A percentile compares a stretch with the other conserved stretches of the same genome.
These are phyloP conservation scores for Monosporascus sp. DNA, from an alignment of 2,329 filamentous ascomycete genomes.

Conservation along the genomic window DNA sequence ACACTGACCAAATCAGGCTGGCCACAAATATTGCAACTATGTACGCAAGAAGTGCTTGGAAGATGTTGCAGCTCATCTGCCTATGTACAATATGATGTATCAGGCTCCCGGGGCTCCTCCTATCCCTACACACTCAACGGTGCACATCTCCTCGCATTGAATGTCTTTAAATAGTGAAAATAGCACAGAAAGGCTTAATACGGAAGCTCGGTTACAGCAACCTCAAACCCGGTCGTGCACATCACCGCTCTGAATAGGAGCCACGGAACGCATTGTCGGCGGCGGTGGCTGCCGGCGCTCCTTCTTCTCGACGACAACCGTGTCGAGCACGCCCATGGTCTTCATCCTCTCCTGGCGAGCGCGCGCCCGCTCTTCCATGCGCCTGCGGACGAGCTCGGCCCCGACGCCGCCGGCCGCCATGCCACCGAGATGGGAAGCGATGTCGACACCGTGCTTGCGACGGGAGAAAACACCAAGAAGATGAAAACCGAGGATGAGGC, in stretches of 20 bases:
- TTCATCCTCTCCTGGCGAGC: conserved; percentile 19
- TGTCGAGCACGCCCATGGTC: conserved; percentile 16
- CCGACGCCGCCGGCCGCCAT: conserved; percentile 43
- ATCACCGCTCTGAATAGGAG: neutral
- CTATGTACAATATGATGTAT: too few species aligned
- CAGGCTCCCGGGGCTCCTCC: too few species aligned
- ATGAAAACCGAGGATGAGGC: conserved; percentile 45
- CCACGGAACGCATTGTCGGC: neutral
- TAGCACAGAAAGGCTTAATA: too few species aligned
- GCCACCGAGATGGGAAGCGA: conserved; percentile 49
- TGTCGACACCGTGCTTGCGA: conserved; percentile 38
- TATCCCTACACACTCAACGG: too few species aligned
- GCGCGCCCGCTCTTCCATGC: conserved; percentile 21
- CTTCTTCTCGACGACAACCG: conserved; percentile 9
- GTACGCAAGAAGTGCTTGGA: too few species aligned
- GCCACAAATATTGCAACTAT: too few species aligned
- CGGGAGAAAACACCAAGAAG: conserved; percentile 41
- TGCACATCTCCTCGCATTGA: too few species aligned
- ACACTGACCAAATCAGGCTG: too few species aligned
- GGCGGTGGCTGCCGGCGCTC: neutral
- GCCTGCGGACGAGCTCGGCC: conserved; percentile 29
- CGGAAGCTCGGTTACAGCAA: too few species aligned
- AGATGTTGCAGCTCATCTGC: too few species aligned
- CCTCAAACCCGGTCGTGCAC: too few species aligned
- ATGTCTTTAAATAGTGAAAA: too few species aligned